phyloP scores from a whole-genome alignment of 208 protist genomes.

The Crithidia acanthocephali region DNA sequence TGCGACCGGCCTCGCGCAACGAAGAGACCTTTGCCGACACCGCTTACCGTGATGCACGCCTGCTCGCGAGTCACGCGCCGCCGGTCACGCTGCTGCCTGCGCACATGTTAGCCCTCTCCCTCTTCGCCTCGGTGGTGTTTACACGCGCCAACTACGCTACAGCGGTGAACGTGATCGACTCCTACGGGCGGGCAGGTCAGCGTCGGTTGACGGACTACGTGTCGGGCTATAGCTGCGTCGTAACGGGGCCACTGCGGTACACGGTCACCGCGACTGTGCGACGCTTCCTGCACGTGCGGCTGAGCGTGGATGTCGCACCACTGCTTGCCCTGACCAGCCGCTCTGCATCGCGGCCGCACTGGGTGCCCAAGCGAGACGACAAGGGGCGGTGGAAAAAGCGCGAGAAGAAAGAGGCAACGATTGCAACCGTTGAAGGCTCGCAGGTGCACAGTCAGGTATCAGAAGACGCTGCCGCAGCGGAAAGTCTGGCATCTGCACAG shows the following conservation, averaged over 20 bases:
- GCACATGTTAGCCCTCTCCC: slow-evolving; percentile 16
- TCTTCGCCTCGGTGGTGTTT: slow-evolving; percentile 48
- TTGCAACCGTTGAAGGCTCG: not conserved
- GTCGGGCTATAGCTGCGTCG: slow-evolving; percentile 55
- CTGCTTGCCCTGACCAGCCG: slow-evolving; percentile 25
- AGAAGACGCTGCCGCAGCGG: too few relatives aligned
- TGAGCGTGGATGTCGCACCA: slow-evolving; percentile 48
- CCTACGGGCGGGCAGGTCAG: slow-evolving; percentile 8
- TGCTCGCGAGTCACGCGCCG: slow-evolving; percentile 24
- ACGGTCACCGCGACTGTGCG: slow-evolving; percentile 55
- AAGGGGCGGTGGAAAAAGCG: not conserved
- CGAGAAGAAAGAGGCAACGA: not conserved
- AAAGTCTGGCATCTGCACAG: too few relatives aligned
- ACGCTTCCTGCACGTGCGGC: slow-evolving; percentile 54
- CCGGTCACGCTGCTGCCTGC: slow-evolving; percentile 29
- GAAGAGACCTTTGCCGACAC: slow-evolving; percentile 41
- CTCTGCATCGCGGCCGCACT: not conserved
- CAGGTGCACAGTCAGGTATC: too few relatives aligned
- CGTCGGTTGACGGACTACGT: slow-evolving; percentile 43
- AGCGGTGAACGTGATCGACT: slow-evolving; percentile 50
- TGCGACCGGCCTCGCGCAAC: slow-evolving; percentile 56
- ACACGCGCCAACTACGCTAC: slow-evolving; percentile 44
- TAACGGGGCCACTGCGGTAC: slow-evolving; percentile 64
- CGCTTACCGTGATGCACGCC: slow-evolving; percentile 15
- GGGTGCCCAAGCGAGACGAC: not conserved